Percentiles rank a stretch among this genome's conserved stretches.
These are phyloP conservation scores for Mycosphaerella sp. DNA, from an alignment of 2,329 filamentous ascomycete species.

Conservation along the genomic window DNA sequence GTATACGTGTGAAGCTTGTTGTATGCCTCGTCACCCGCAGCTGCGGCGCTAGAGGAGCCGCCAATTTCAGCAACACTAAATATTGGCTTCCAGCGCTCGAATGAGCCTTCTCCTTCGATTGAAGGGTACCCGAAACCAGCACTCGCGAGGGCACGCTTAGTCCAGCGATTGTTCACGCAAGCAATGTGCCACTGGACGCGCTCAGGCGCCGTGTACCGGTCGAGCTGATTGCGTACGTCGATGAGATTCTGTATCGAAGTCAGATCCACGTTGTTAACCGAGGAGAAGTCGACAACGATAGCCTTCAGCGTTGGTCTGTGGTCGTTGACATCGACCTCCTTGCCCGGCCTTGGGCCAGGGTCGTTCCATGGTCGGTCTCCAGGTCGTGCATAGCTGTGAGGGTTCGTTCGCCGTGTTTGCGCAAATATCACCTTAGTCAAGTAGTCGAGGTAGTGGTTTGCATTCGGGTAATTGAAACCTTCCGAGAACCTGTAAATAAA, in stretches of 20 bases:
- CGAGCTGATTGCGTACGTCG: constrained; percentile 89
- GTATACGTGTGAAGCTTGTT: constrained; percentile 45
- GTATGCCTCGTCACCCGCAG: constrained; percentile 57
- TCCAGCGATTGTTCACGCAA: constrained; percentile 91
- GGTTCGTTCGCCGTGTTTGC: constrained; percentile 69
- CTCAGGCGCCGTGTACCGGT: constrained; percentile 72
- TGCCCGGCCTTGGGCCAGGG: constrained; percentile 62
- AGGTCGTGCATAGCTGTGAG: constrained; percentile 52
- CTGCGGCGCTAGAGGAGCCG: constrained; percentile 62
- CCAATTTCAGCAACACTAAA: constrained; percentile 88
- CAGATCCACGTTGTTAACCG: constrained; percentile 89
- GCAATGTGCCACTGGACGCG: constrained; percentile 92
- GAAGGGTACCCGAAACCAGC: constrained; percentile 85
- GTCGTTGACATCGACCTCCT: constrained; percentile 42
- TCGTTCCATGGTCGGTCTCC: constrained; percentile 91
- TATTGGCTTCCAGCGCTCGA: constrained; percentile 82
- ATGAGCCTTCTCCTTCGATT: constrained; percentile 43
- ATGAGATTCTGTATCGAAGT: constrained; percentile 90
- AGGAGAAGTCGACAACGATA: constrained; percentile 88
- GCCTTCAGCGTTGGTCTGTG: constrained; percentile 68
- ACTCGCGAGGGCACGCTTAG: constrained; percentile 77
- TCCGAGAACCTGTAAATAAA: constrained; percentile 96
- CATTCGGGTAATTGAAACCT: constrained; percentile 94
- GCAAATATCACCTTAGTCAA: constrained; percentile 41
- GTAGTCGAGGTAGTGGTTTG: constrained; percentile 78